These are phyloP conservation scores for Gelatoporia subvermispora DNA, from an alignment of 768 basidiomycete species.

Conservation along the genomic window DNA sequence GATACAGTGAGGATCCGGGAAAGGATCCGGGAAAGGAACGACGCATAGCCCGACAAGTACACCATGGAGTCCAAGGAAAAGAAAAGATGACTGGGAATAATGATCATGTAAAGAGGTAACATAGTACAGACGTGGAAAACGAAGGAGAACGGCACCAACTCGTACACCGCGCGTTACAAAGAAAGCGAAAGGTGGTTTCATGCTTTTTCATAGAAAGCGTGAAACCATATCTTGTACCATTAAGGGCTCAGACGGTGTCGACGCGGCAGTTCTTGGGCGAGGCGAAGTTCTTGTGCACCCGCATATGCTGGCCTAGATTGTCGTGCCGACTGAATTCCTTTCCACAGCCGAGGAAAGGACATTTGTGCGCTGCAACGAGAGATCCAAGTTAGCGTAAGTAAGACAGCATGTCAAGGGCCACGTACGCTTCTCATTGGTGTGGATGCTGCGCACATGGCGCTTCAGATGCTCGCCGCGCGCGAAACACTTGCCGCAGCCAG, in stretches of 20 bases:
- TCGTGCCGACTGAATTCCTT: conserved; percentile 87
- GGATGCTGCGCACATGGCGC: conserved; percentile 82
- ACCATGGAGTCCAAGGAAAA: background rate
- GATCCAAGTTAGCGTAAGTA: conserved; percentile 11
- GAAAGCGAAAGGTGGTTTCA: background rate
- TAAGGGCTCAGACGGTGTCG: conserved; percentile 8
- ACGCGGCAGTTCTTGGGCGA: conserved; percentile 18
- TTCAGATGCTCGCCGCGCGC: conserved; percentile 87
- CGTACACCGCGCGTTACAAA: background rate
- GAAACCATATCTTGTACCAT: background rate
- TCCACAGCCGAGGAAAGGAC: conserved; percentile 73
- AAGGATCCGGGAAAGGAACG: too few species aligned
- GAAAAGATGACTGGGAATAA: conserved; percentile 17
- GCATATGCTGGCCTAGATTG: conserved; percentile 86
- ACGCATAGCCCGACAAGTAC: background rate
- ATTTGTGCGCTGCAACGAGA: conserved; percentile 60
- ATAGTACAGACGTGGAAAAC: background rate
- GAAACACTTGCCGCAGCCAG: conserved; percentile 85
- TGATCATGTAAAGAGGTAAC: conserved; percentile 12
- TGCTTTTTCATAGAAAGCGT: background rate
- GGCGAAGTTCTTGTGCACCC: conserved; percentile 53
- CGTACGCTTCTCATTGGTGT: conserved; percentile 91
- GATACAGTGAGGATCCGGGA: too few species aligned
- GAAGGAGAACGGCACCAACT: background rate
- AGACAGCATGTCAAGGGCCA: conserved; percentile 14